Percentiles rank a stretch among this genome's conserved stretches.
phyloP scores from a whole-genome alignment of 495 filamentous ascomycete genomes.

The Wilcoxina mikolae region DNA sequence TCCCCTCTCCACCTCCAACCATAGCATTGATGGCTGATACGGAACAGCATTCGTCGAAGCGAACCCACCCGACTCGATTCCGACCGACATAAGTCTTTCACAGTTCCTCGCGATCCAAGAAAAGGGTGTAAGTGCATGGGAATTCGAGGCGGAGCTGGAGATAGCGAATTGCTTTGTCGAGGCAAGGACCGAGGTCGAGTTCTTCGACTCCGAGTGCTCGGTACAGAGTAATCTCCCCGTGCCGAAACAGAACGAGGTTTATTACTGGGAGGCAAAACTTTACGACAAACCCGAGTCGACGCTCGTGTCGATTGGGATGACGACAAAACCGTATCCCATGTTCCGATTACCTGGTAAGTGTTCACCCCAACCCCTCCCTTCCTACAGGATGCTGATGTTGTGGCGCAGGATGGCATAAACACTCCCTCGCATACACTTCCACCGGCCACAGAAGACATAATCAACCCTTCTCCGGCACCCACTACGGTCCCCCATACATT shows the following conservation, averaged over 20 bases:
- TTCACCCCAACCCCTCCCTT: no score
- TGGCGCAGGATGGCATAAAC: conserved; percentile 66
- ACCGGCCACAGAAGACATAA: conserved; percentile 75
- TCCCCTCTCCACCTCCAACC: not conserved
- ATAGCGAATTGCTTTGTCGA: conserved; percentile 99
- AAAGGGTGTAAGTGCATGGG: conserved; percentile 97
- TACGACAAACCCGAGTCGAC: conserved; percentile 91
- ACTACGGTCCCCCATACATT: conserved; percentile 67
- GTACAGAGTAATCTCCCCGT: conserved; percentile 94
- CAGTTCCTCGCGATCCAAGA: conserved; percentile 98
- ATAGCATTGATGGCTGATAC: conserved; percentile 2
- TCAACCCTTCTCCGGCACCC: conserved; percentile 65
- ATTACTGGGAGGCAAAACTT: conserved; percentile 98
- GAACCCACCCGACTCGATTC: conserved; percentile 86
- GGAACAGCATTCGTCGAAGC: conserved; percentile 75
- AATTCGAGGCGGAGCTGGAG: conserved; percentile 94
- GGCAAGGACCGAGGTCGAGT: conserved; percentile 89
- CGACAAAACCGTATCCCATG: conserved; percentile 90
- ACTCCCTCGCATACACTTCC: conserved; percentile 79
- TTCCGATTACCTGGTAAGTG: conserved; percentile 82
- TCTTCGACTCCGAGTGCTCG: conserved; percentile 93
- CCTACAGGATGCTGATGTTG: conserved; percentile 11
- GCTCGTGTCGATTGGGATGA: conserved; percentile 73
- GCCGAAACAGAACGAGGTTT: conserved; percentile 97
- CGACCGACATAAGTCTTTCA: conserved; percentile 92